phyloP scores from a whole-genome alignment of 495 filamentous ascomycete genomes.

The Parathielavia hyrcaniae region DNA sequence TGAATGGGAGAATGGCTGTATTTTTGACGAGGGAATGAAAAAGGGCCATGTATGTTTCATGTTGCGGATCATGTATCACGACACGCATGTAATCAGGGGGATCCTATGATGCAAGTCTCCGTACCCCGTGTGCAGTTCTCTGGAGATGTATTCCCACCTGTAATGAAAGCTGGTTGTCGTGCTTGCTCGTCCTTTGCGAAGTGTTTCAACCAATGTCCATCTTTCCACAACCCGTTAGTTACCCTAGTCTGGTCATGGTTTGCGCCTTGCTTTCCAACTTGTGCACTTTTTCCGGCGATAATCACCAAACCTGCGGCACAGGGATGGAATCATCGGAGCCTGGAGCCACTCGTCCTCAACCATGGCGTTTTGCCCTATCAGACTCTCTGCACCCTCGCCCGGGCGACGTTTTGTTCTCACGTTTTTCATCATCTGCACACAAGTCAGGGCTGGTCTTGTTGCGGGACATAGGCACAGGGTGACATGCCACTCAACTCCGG shows the following conservation, averaged over 20 bases:
- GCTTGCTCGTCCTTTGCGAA: neutral
- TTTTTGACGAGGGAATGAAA: constrained; percentile 3
- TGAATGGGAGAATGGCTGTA: neutral
- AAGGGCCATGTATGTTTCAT: neutral
- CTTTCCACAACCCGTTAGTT: constrained; percentile 4
- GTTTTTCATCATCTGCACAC: no score
- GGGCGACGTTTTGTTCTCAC: no score
- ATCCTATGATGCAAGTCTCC: neutral
- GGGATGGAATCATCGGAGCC: no score
- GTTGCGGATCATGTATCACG: constrained; percentile 2
- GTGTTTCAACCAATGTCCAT: constrained; percentile 33
- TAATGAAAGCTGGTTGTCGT: constrained; percentile 8
- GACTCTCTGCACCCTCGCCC: no score
- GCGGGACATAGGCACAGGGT: no score
- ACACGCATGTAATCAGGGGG: neutral
- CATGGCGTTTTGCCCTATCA: no score
- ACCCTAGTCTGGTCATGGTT: neutral
- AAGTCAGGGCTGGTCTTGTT: no score
- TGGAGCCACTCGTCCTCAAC: no score
- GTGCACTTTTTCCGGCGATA: neutral
- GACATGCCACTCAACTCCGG: no score
- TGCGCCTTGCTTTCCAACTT: neutral
- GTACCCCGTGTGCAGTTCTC: constrained; percentile 3
- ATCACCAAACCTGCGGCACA: no score
- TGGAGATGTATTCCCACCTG: constrained; percentile 1